Percentiles rank a stretch among this genome's conserved stretches.
phyloP scores from a whole-genome alignment of 352 stramenopile genomes.

The Globisporangium orthogonon region DNA sequence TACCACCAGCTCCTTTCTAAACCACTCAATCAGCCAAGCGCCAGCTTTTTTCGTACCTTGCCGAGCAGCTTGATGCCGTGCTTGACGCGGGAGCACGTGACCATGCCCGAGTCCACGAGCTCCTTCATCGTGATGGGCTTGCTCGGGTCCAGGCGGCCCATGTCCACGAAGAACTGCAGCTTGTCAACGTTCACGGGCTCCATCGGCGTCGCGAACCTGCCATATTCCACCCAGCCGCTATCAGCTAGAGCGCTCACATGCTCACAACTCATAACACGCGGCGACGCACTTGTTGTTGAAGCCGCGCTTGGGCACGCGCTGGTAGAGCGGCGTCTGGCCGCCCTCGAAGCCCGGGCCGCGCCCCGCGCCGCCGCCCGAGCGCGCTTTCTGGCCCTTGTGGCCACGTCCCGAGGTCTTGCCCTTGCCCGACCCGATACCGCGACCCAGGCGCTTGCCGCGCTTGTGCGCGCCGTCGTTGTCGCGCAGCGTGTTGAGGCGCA shows the following conservation, averaged over 20 bases:
- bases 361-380: constrained; percentile 77
- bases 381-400: constrained; percentile 97
- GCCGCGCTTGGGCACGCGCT: constrained; percentile 95
- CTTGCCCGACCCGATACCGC: constrained; percentile 90
- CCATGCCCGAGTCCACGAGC: constrained; percentile 81
- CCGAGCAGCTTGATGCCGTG: constrained; percentile 95
- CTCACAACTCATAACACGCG: too few relatives aligned
- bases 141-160: constrained; percentile 90
- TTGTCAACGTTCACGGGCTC: constrained; percentile 91
- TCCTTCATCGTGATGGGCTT: constrained; percentile 93
- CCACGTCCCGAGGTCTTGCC: constrained; percentile 95
- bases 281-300: constrained; percentile 93
- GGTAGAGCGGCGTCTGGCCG: constrained; percentile 97
- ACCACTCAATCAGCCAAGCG: not conserved
- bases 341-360: constrained; percentile 94
- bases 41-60: constrained; percentile 20
- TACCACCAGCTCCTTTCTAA: not conserved
- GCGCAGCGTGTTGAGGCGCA: constrained; percentile 79
- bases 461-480: constrained; percentile 88
- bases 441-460: constrained; percentile 87
- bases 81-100: constrained; percentile 91
- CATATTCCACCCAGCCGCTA: too few relatives aligned
- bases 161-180: constrained; percentile 95
- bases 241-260: too few relatives aligned
- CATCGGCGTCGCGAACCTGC: constrained; percentile 83